Base-by-base conservation (phyloP, 441 rosid species). In the Corymbia citriodora region DNA sequence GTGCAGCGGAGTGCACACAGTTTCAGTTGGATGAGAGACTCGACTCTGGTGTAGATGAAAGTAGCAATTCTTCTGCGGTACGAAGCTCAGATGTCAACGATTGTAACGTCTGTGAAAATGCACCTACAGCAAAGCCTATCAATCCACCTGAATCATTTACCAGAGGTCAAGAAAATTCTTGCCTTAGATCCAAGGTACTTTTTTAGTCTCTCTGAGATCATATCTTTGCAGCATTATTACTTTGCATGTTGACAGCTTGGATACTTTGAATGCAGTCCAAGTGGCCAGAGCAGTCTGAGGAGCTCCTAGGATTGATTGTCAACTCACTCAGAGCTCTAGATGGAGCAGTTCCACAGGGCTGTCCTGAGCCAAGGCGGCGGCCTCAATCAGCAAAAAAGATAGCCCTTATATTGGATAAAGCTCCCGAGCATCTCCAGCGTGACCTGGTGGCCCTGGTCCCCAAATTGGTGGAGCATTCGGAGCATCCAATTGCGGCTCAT, bases 241-340 rank as follows among this genome's bases (percentile, higher is more conserved):
- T 87, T 89, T 89, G 50, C 65, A 53, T 48, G 87, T 53, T 91
- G 90, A 93, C 92, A 90, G 36, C 87, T 91, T 91, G 92, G 89
- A 55, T 87, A 74, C 70, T 59, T 90, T 91, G 89, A 93, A 90
- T 93, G 88, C 96, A 97, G 99, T 94, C 99, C 88, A 97, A 97
- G 94, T 97, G 99, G 99, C 98, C 99, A 7, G 99, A 98, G 94
- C 99, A 98, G 93, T 98, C 99, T 59, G 99, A 97, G 95, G 99
- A 98, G 95, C 97, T 98, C 57, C 93, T 98, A 88, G 99, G 99
- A 92, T 94, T 98, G 94, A 98, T 98, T 92, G 97, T 98, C n/a
- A 97, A 98, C 92, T 98, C 99, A 87, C 94, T 98, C 90, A 95
- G 98, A 95, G 95, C 99, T 90, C 96, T 96, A 87, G 99, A 98